These are phyloP conservation scores for Vanrija humicola DNA, from an alignment of 1,284 basidiomycete genomes.

Conservation along the genomic window DNA sequence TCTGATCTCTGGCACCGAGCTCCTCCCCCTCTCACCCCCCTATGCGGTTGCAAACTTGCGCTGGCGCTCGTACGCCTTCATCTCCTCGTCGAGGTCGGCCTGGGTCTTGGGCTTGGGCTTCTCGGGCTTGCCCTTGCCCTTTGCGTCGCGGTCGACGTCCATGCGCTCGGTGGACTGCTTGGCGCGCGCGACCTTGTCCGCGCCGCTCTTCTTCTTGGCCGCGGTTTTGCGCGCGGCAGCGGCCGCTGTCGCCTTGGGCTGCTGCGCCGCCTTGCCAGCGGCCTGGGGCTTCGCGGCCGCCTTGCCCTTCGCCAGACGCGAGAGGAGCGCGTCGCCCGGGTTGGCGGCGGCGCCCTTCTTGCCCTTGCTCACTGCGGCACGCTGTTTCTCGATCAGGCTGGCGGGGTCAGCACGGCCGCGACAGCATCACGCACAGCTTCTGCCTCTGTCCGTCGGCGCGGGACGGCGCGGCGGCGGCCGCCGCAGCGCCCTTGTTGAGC, in stretches of 20 bases:
- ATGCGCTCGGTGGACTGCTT: constrained; percentile 24
- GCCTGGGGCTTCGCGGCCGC: background rate
- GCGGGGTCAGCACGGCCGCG: constrained; percentile 1
- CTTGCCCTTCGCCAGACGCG: constrained; percentile 21
- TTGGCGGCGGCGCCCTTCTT: constrained; percentile 3
- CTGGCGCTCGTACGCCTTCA: constrained; percentile 36
- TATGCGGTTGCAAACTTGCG: constrained; percentile 30
- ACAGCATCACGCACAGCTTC: constrained; percentile 24
- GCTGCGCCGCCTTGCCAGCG: background rate
- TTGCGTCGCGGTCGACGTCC: constrained; percentile 30
- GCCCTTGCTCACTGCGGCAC: constrained; percentile 29
- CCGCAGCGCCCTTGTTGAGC: constrained; percentile 27
- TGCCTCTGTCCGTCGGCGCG: constrained; percentile 26
- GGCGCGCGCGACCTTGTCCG: constrained; percentile 32
- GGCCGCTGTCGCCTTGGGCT: background rate
- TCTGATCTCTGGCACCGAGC: background rate
- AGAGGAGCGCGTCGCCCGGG: constrained; percentile 32
- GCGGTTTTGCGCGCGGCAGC: background rate
- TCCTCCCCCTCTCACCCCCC: background rate
- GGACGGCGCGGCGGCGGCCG: background rate
- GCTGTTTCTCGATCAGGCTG: constrained; percentile 39
- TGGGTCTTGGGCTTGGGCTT: constrained; percentile 36
- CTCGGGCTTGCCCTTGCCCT: constrained; percentile 11
- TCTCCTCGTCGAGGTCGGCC: constrained; percentile 43
- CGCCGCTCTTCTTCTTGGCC: constrained; percentile 5